Conservation (phyloP, 139 green algal genomes). For the Chlamydomonas sphaeroides region DNA sequence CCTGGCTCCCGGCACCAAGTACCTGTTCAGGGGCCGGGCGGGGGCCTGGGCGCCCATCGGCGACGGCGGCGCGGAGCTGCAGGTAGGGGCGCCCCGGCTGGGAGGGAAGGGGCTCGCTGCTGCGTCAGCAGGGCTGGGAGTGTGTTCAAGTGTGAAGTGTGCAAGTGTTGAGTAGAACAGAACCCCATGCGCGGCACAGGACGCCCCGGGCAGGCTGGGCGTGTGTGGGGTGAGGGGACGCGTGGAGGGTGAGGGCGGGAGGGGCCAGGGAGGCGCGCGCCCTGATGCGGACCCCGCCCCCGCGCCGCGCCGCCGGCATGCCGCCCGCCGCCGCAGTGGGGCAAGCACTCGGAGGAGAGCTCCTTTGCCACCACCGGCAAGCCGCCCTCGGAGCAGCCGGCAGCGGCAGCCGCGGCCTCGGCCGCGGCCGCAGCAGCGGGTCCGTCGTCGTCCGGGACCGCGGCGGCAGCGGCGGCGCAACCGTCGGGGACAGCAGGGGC, state of each 20-base stretch:
- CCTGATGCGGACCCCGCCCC: not conserved
- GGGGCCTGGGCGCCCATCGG: not conserved
- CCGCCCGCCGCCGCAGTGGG: slow-evolving; percentile 34
- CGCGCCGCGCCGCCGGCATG: too few species aligned
- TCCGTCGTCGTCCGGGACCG: not conserved
- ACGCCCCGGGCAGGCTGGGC: too few species aligned
- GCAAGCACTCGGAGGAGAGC: slow-evolving; percentile 41
- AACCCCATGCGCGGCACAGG: too few species aligned
- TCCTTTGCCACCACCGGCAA: slow-evolving; percentile 3
- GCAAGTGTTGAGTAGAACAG: too few species aligned
- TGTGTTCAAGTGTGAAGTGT: too few species aligned
- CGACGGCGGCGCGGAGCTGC: not conserved
- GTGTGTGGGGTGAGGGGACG: too few species aligned
- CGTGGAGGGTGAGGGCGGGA: too few species aligned
- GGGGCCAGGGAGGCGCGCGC: not conserved
- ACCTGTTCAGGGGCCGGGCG: slow-evolving; percentile 28
- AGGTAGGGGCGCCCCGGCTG: too few species aligned
- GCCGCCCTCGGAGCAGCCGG: not conserved
- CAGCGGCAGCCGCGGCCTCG: not conserved
- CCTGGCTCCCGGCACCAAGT: slow-evolving; percentile 20
- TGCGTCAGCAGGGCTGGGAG: too few species aligned
- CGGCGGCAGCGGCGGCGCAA: not conserved
- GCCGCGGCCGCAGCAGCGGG: not conserved
- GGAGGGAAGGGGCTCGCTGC: too few species aligned
- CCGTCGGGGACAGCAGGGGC: too few species aligned